Evolutionary conservation across 1,139 yeast genomes (phyloP).

Genomic region (Sugiyamaella novakii): DNA sequence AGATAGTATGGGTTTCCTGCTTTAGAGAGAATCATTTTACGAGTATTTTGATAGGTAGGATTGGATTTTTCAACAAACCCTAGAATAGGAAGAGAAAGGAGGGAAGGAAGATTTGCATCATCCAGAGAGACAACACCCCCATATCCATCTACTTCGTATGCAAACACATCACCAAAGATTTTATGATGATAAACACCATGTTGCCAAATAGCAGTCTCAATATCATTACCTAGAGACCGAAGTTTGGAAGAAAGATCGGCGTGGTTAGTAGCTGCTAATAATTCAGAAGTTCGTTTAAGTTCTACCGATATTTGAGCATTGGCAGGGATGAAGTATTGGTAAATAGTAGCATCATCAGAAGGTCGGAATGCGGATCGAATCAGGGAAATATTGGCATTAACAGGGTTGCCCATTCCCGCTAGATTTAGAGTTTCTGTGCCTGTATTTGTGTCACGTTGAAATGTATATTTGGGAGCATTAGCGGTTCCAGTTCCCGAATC

Average conservation of each 20-base stretch:
- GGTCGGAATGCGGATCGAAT: conserved; percentile 89
- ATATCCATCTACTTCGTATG: conserved; percentile 88
- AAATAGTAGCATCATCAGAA: conserved; percentile 82
- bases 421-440: conserved; percentile 83
- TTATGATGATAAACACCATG: conserved; percentile 71
- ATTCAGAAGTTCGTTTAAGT: conserved; percentile 44
- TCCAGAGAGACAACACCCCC: conserved; percentile 79
- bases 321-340: conserved; percentile 83
- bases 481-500: conserved; percentile 51
- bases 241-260: conserved; percentile 37
- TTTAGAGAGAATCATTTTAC: conserved; percentile 70
- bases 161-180: conserved; percentile 72
- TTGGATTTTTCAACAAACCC: conserved; percentile 61
- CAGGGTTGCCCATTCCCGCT: conserved; percentile 83
- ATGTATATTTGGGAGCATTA: conserved; percentile 51
- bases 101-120: conserved; percentile 87
- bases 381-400: conserved; percentile 67
- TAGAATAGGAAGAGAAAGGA: conserved; percentile 77
- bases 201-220: conserved; percentile 60
- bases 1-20: conserved; percentile 78
- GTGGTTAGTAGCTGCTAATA: conserved; percentile 33
- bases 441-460: conserved; percentile 70
- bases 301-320: conserved; percentile 78
- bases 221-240: conserved; percentile 46
- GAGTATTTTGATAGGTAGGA: conserved; percentile 70